A percentile compares a stretch with the other conserved stretches of the same genome.
Evolutionary conservation across 768 basidiomycete genomes (phyloP).

Genomic region (Lyophyllum semitale): DNA sequence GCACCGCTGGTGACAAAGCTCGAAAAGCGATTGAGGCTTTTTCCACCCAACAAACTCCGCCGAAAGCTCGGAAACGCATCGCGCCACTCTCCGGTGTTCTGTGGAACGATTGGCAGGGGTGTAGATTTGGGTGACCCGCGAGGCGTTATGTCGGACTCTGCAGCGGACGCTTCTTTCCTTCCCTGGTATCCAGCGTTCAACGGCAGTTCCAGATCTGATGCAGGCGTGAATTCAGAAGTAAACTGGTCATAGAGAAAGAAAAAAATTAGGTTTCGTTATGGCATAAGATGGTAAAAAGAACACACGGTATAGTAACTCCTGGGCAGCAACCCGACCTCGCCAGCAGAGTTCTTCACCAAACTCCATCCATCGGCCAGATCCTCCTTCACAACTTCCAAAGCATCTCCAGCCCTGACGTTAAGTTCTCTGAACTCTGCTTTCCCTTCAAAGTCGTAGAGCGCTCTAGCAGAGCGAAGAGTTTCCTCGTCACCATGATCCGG

Average conservation of each 20-base stretch:
- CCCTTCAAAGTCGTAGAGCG: slow-evolving; percentile 74
- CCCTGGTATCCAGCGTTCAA: slow-evolving; percentile 23
- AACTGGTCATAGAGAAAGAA: slow-evolving; percentile 42
- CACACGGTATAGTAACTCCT: slow-evolving; percentile 72
- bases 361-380: slow-evolving; percentile 82
- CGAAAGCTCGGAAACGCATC: slow-evolving; percentile 65
- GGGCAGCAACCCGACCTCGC: slow-evolving; percentile 70
- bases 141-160: slow-evolving; percentile 50
- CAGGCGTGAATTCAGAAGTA: slow-evolving; percentile 60
- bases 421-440: slow-evolving; percentile 77
- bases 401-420: slow-evolving; percentile 66
- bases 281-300: slow-evolving; percentile 13
- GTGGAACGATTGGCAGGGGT: slow-evolving; percentile 52
- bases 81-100: slow-evolving; percentile 72
- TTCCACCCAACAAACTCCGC: slow-evolving; percentile 73
- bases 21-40: slow-evolving; percentile 82
- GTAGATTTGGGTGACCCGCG: slow-evolving; percentile 45
- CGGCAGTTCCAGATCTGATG: slow-evolving; percentile 44
- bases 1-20: slow-evolving; percentile 86
- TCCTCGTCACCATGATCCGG: slow-evolving; percentile 34
- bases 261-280: neutral
- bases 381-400: slow-evolving; percentile 70
- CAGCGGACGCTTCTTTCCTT: slow-evolving; percentile 37
- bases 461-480: slow-evolving; percentile 57
- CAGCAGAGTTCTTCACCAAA: slow-evolving; percentile 57